These are phyloP conservation scores for Sporothrix mexicana DNA, from an alignment of 2,329 filamentous ascomycete species.

Conservation along the genomic window DNA sequence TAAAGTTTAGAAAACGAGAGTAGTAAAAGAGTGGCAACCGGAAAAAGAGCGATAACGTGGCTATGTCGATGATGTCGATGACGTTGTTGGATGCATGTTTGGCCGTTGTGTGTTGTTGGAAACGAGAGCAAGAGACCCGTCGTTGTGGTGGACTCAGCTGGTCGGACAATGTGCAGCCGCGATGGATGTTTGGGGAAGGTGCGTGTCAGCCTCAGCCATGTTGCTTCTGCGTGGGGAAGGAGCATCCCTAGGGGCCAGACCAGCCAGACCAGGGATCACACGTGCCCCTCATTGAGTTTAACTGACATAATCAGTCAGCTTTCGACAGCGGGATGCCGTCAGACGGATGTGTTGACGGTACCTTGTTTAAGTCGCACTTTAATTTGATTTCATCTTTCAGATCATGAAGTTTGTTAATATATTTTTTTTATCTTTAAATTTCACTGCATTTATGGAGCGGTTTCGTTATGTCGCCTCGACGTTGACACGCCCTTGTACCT, in stretches of 20 bases:
- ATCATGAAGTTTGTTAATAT: background rate
- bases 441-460: background rate
- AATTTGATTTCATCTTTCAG: background rate
- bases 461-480: background rate
- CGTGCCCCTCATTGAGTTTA: no score
- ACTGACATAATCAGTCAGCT: no score
- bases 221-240: no score
- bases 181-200: conserved; percentile 12
- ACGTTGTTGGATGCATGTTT: background rate
- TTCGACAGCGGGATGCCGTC: no score
- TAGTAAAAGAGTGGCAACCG: no score
- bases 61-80: background rate
- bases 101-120: background rate
- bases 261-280: no score
- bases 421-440: background rate
- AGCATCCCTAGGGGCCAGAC: no score
- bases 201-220: background rate
- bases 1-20: background rate
- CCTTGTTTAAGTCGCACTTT: background rate
- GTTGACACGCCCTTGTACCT: background rate
- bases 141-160: conserved; percentile 5
- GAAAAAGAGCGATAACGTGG: no score
- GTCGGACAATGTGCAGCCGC: conserved; percentile 21
- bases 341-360: no score
- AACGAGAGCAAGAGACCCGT: background rate